Evolutionary conservation across 495 filamentous ascomycete species (phyloP).

Genomic region (Podospora conica): DNA sequence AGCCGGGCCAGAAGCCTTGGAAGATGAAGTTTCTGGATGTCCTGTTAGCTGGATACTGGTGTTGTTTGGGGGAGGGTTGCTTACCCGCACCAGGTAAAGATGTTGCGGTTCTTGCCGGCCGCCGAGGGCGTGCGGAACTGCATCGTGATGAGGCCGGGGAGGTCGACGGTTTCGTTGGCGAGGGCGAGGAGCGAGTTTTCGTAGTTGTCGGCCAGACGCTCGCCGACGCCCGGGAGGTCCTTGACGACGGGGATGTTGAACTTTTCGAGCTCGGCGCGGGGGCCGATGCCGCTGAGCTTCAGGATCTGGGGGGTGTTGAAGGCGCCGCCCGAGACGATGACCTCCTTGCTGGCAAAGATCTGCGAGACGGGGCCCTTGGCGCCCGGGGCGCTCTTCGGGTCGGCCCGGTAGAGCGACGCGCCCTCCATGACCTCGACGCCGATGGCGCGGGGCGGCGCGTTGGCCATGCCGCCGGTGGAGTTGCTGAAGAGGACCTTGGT

Average conservation of each 20-base stretch:
- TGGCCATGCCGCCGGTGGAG: constrained; percentile 23
- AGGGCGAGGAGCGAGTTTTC: constrained; percentile 35
- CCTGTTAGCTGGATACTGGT: too few species aligned
- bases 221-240: constrained; percentile 52
- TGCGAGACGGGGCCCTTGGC: constrained; percentile 24
- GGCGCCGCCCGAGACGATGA: constrained; percentile 50
- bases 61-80: too few species aligned
- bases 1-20: constrained; percentile 46
- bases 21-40: constrained; percentile 29
- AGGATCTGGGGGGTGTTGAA: constrained; percentile 55
- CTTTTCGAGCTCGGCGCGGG: constrained; percentile 33
- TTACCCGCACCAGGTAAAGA: constrained; percentile 40
- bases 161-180: constrained; percentile 26
- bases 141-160: constrained; percentile 28
- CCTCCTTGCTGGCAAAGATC: constrained; percentile 42
- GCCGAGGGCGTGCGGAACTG: constrained; percentile 39
- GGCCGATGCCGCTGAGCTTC: constrained; percentile 44
- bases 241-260: constrained; percentile 44
- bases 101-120: constrained; percentile 37
- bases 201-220: constrained; percentile 55
- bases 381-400: constrained; percentile 32
- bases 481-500: constrained; percentile 41
- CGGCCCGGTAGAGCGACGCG: constrained; percentile 37
- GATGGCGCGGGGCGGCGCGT: constrained; percentile 24
- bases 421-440: constrained; percentile 43